Conservation (phyloP, 371 early-diverging fungal genomes). For the Thermomucor indicae-seudaticae region DNA sequence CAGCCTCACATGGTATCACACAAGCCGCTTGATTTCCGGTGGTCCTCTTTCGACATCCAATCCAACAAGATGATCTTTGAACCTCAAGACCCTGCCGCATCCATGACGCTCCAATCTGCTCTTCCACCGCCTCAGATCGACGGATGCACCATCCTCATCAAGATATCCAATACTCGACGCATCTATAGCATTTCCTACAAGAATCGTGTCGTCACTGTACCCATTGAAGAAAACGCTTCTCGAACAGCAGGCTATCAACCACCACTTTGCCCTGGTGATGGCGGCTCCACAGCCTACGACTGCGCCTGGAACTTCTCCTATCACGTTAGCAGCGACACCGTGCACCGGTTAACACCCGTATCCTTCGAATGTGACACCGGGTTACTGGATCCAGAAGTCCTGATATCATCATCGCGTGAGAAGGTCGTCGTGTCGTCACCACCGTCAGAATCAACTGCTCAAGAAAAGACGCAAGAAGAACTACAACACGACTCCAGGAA, state of each 20-base stretch:
- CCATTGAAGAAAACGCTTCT: background rate
- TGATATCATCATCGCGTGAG: slow-evolving; percentile 5
- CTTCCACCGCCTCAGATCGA: slow-evolving; percentile 14
- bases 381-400: slow-evolving; percentile 14
- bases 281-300: background rate
- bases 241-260: background rate
- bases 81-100: background rate
- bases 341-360: slow-evolving; percentile 1
- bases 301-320: slow-evolving; percentile 14
- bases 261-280: background rate
- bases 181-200: slow-evolving; percentile 22
- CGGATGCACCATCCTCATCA: slow-evolving; percentile 14
- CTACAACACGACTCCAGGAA: slow-evolving; percentile 1
- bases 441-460: background rate
- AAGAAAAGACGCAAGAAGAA: background rate
- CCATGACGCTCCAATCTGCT: slow-evolving; percentile 5
- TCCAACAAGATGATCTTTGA: slow-evolving; percentile 8
- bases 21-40: slow-evolving; percentile 16
- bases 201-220: slow-evolving; percentile 5
- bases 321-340: background rate
- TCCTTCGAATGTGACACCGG: slow-evolving; percentile 12
- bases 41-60: slow-evolving; percentile 3
- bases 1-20: slow-evolving; percentile 10
- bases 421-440: slow-evolving; percentile 4
- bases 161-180: slow-evolving; percentile 6